These are phyloP conservation scores for Capronia epimyces DNA, from an alignment of 2,329 filamentous ascomycete species.

Conservation along the genomic window DNA sequence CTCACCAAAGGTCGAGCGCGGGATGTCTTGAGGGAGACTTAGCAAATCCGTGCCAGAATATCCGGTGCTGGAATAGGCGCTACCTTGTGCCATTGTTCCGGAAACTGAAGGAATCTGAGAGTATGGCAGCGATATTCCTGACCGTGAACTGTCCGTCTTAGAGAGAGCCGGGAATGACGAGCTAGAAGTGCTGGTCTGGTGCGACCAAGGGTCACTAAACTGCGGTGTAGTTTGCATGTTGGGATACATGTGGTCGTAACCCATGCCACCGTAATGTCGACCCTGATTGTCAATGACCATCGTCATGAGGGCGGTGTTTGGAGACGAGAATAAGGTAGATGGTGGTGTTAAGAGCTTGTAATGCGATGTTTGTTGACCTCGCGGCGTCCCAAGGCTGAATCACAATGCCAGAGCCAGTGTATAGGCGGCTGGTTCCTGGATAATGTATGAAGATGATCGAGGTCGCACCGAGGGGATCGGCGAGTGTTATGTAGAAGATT, in stretches of 20 bases:
- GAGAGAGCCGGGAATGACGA: conserved; percentile 57
- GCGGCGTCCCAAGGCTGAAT: conserved; percentile 1
- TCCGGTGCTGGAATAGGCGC: conserved; percentile 60
- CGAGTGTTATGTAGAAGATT: conserved; percentile 26
- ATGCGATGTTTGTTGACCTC: neutral
- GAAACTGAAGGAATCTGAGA: conserved; percentile 66
- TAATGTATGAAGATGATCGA: conserved; percentile 15
- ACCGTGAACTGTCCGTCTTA: conserved; percentile 52
- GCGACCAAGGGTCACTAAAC: conserved; percentile 88
- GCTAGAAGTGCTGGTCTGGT: conserved; percentile 49
- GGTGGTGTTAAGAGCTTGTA: neutral
- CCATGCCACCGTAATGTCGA: conserved; percentile 70
- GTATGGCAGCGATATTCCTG: conserved; percentile 64
- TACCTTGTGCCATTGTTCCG: conserved; percentile 63
- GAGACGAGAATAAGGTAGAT: neutral
- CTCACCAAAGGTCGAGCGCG: conserved; percentile 68
- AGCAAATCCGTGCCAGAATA: conserved; percentile 62
- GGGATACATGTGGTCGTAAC: conserved; percentile 67
- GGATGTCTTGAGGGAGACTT: conserved; percentile 69
- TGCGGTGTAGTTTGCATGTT: conserved; percentile 60
- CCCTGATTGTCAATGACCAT: conserved; percentile 92
- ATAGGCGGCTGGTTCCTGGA: conserved; percentile 14
- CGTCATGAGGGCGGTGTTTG: conserved; percentile 57
- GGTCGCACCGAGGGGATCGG: conserved; percentile 22
- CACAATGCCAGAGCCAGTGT: conserved; percentile 3